A percentile compares a stretch with the other conserved stretches of the same genome.
Evolutionary conservation across 345 rosid species (phyloP).

Genomic region (Eucalyptus pauciflora): DNA sequence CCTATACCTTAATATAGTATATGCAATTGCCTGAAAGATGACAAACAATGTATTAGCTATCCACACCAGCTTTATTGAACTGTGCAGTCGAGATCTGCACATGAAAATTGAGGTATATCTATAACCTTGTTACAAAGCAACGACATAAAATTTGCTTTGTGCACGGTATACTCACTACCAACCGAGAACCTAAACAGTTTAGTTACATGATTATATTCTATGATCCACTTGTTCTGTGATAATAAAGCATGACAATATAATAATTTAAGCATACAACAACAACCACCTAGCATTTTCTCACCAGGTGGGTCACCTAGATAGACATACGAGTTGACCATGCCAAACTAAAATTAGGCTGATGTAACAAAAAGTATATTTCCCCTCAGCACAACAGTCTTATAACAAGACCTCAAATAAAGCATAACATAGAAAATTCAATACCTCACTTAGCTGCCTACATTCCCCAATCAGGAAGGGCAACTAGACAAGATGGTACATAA

Average conservation of each 20-base stretch:
- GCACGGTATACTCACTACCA: too few relatives aligned
- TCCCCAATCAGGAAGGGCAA: neutral
- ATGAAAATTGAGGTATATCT: too few relatives aligned
- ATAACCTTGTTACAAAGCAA: too few relatives aligned
- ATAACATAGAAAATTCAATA: neutral
- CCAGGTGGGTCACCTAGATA: neutral
- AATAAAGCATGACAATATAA: neutral
- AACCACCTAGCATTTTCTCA: neutral
- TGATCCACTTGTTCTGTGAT: neutral
- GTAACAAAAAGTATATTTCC: neutral
- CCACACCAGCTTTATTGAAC: too few relatives aligned
- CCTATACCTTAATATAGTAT: too few relatives aligned
- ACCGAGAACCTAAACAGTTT: too few relatives aligned
- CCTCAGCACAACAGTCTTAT: neutral
- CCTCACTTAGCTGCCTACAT: neutral
- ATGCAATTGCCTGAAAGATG: too few relatives aligned
- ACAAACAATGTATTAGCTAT: too few relatives aligned
- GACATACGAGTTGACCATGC: neutral
- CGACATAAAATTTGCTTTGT: too few relatives aligned
- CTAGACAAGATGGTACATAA: neutral
- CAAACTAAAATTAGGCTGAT: neutral
- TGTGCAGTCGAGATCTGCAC: too few relatives aligned
- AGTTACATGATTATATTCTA: too few relatives aligned
- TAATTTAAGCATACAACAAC: neutral
- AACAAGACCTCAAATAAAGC: neutral